Evolutionary conservation across 2,329 filamentous ascomycete genomes (phyloP).

Genomic region (Pyrenophora tritici-repentis): DNA sequence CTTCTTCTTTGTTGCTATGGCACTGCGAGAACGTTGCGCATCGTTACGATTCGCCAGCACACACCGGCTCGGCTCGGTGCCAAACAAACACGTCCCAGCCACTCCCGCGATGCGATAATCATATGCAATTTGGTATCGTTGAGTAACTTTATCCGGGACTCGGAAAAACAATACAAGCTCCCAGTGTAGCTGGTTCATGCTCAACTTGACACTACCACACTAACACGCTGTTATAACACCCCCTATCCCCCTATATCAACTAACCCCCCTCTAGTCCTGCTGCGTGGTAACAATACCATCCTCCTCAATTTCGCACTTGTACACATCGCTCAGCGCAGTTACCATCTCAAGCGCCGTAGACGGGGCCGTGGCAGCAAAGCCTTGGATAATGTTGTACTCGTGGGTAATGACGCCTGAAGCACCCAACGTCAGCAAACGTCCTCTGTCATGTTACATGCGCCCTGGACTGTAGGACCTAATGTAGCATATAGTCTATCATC

Average conservation of each 20-base stretch:
- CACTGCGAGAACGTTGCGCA: too few species aligned
- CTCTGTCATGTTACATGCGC: neutral
- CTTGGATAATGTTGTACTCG: slow-evolving; percentile 70
- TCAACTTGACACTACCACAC: neutral
- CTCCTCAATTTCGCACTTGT: slow-evolving; percentile 73
- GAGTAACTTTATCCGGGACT: too few species aligned
- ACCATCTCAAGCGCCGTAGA: slow-evolving; percentile 71
- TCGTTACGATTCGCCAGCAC: too few species aligned
- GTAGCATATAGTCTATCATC: neutral
- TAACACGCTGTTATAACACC: neutral
- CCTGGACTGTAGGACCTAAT: neutral
- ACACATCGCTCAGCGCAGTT: slow-evolving; percentile 64
- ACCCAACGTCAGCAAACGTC: slow-evolving; percentile 45
- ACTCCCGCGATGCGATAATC: too few species aligned
- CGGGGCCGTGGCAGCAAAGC: slow-evolving; percentile 76
- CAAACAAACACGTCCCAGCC: too few species aligned
- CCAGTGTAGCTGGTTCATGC: too few species aligned
- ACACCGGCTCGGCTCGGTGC: too few species aligned
- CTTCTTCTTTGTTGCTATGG: too few species aligned
- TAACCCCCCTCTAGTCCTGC: slow-evolving; percentile 16
- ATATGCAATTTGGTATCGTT: too few species aligned
- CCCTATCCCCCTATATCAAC: neutral
- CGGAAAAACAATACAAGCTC: too few species aligned
- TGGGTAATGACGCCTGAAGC: slow-evolving; percentile 64
- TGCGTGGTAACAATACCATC: slow-evolving; percentile 67